A percentile compares a stretch with the other conserved stretches of the same genome.
Evolutionary conservation across 305 asterid species (phyloP).

Genomic region (Lippia alba): DNA sequence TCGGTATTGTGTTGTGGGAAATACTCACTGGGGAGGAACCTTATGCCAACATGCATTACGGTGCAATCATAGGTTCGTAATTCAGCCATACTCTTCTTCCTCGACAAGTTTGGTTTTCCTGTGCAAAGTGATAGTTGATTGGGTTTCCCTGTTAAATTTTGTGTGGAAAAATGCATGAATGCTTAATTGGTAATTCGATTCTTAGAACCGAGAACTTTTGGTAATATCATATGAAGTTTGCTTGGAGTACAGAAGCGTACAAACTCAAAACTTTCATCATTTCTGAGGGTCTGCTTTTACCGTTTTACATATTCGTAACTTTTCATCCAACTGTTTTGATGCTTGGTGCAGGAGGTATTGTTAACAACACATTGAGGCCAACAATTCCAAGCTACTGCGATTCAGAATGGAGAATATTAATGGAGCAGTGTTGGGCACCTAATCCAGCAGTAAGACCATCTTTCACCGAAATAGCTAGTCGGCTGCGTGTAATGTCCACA

Average conservation of each 20-base stretch:
- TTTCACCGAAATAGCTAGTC: constrained; percentile 67
- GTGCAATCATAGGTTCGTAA: constrained; percentile 80
- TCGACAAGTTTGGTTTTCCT: constrained; percentile 24
- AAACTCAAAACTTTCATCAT: no score
- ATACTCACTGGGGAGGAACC: constrained; percentile 93
- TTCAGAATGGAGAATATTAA: constrained; percentile 66
- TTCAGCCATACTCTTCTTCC: neutral
- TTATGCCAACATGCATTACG: constrained; percentile 87
- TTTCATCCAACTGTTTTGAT: neutral
- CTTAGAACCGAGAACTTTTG: neutral
- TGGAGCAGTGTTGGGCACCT: constrained; percentile 88
- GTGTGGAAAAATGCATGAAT: neutral
- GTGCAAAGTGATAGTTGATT: neutral
- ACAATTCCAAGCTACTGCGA: constrained; percentile 73
- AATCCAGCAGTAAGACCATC: constrained; percentile 69
- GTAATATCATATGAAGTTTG: no score
- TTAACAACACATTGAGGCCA: constrained; percentile 80
- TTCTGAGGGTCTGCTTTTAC: no score
- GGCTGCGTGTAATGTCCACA: constrained; percentile 65
- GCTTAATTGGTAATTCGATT: neutral
- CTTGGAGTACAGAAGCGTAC: no score
- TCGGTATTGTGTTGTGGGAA: constrained; percentile 92
- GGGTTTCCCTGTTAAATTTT: constrained; percentile 1
- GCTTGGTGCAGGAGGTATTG: constrained; percentile 68
- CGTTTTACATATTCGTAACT: neutral